Evolutionary conservation across 805 yeast genomes (phyloP).

Genomic region (Pichia heedii): DNA sequence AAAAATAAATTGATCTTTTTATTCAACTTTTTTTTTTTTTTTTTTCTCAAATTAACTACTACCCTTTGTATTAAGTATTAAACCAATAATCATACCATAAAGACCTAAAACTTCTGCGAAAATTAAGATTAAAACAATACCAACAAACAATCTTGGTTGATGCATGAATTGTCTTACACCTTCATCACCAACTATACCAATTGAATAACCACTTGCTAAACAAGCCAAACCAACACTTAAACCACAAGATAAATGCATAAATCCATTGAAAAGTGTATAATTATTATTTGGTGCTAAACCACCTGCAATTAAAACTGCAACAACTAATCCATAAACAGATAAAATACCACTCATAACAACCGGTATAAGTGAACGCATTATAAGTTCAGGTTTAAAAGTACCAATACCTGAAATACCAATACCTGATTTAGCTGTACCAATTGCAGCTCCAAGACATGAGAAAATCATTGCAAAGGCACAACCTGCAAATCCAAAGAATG

Average conservation of each 20-base stretch:
- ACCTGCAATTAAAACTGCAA: constrained; percentile 90
- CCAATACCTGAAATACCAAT: constrained; percentile 98
- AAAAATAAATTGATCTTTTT: no score
- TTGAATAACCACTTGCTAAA: constrained; percentile 93
- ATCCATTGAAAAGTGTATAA: constrained; percentile 90
- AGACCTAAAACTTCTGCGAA: constrained; percentile 97
- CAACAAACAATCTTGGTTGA: constrained; percentile 95
- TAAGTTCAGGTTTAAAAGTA: constrained; percentile 92
- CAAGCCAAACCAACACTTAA: constrained; percentile 94
- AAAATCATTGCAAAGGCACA: constrained; percentile 89
- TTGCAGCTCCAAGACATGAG: constrained; percentile 96
- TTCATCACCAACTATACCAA: constrained; percentile 98
- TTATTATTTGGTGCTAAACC: constrained; percentile 69
- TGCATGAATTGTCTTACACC: constrained; percentile 98
- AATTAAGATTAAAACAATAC: constrained; percentile 95
- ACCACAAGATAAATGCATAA: constrained; percentile 96
- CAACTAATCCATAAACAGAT: constrained; percentile 95
- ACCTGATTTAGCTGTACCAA: constrained; percentile 97
- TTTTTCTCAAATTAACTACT: constrained; percentile 43
- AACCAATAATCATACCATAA: constrained; percentile 90
- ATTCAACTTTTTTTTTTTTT: no score
- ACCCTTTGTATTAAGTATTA: constrained; percentile 85
- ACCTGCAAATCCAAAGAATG: constrained; percentile 96
- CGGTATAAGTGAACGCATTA: constrained; percentile 92
- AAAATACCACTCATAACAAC: constrained; percentile 98